Conservation (phyloP, 768 basidiomycete species). For the Serendipita vermifera region DNA sequence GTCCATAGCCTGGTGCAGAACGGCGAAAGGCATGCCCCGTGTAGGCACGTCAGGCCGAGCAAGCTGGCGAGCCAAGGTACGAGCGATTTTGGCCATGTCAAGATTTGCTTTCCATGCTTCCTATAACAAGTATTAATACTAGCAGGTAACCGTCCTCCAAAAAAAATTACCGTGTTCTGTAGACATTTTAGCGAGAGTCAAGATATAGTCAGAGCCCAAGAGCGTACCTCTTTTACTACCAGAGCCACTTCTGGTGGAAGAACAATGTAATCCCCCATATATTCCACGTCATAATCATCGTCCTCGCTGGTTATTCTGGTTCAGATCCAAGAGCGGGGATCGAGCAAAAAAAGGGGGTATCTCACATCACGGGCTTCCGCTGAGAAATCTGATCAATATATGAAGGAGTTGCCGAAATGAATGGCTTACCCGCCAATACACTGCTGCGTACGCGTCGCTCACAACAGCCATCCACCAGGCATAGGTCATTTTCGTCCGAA, state of each 20-base stretch:
- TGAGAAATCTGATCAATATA: constrained; percentile 33
- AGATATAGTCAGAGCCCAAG: not conserved
- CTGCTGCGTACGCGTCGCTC: constrained; percentile 68
- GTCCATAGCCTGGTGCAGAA: constrained; percentile 42
- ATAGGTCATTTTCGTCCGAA: constrained; percentile 73
- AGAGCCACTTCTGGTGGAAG: not conserved
- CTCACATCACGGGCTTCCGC: constrained; percentile 63
- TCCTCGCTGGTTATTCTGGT: constrained; percentile 39
- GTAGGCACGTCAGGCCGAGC: constrained; percentile 69
- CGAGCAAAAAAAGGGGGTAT: too few relatives aligned
- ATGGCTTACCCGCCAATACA: constrained; percentile 34
- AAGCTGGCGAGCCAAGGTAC: constrained; percentile 65
- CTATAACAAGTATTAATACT: constrained; percentile 26
- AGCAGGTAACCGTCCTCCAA: not conserved
- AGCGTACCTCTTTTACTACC: not conserved
- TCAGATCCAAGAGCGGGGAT: too few relatives aligned
- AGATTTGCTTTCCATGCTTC: constrained; percentile 76
- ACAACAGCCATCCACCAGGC: constrained; percentile 92
- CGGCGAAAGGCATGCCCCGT: constrained; percentile 61
- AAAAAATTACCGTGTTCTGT: constrained; percentile 10
- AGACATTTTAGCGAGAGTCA: constrained; percentile 4
- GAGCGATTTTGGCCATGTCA: constrained; percentile 68
- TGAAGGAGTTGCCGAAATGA: not conserved
- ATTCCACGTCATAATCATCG: constrained; percentile 76
- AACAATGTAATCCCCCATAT: constrained; percentile 3